Percentiles rank a stretch among this genome's conserved stretches.
Conservation (phyloP, 75 land plant genomes). For the Larix kaempferi region DNA sequence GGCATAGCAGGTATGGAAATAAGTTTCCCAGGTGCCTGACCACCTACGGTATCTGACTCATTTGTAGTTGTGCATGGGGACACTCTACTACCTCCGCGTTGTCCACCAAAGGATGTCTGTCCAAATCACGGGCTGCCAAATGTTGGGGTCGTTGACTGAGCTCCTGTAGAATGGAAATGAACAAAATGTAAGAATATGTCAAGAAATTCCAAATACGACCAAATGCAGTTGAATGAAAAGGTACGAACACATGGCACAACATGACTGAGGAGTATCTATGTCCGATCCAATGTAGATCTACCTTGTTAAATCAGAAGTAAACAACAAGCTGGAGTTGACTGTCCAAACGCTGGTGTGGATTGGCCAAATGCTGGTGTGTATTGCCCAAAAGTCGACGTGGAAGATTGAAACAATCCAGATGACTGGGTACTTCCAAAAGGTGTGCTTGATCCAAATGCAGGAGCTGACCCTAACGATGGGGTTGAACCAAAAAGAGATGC, state of each 20-base stretch:
- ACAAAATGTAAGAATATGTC: background rate
- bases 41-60: conserved; percentile 63
- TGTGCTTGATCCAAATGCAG: conserved; percentile 57
- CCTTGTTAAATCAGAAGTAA: background rate
- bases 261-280: background rate
- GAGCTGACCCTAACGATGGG: conserved; percentile 30
- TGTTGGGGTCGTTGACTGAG: conserved; percentile 53
- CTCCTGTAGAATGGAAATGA: conserved; percentile 25
- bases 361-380: conserved; percentile 36
- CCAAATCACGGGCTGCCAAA: conserved; percentile 76
- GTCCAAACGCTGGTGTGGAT: too few species aligned
- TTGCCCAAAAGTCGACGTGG: conserved; percentile 55
- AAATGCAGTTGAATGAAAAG: background rate
- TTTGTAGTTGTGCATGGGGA: conserved; percentile 63
- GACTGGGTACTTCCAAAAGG: conserved; percentile 64
- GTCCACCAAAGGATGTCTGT: conserved; percentile 59
- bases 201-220: background rate
- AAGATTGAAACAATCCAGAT: conserved; percentile 55
- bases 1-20: conserved; percentile 99
- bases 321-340: too few species aligned
- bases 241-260: background rate
- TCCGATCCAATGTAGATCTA: background rate
- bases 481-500: conserved; percentile 50
- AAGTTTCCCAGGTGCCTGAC: conserved; percentile 65
- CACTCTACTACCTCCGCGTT: conserved; percentile 80